These are phyloP conservation scores for Meyerozyma guilliermondii DNA, from an alignment of 1,139 yeast species.

Conservation along the genomic window DNA sequence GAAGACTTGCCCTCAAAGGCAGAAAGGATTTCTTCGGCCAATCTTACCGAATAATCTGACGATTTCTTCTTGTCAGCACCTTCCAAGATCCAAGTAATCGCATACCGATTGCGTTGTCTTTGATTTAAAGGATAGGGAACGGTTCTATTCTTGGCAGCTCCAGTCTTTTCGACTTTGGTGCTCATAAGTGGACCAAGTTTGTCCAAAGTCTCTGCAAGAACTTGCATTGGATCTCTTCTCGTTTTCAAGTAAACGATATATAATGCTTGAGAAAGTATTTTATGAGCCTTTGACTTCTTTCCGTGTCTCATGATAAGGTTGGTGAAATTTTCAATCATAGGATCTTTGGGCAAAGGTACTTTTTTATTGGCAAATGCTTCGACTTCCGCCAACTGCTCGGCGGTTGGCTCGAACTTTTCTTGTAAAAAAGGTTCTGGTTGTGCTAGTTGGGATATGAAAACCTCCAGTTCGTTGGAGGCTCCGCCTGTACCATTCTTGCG, in stretches of 20 bases:
- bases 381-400: constrained; percentile 54
- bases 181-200: constrained; percentile 81
- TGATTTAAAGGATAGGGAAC: constrained; percentile 81
- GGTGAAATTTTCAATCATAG: constrained; percentile 69
- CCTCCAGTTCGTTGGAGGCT: constrained; percentile 38
- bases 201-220: constrained; percentile 71
- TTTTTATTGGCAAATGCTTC: constrained; percentile 45
- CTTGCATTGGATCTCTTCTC: constrained; percentile 70
- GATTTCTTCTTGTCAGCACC: constrained; percentile 77
- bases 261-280: constrained; percentile 68
- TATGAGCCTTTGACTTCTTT: constrained; percentile 76
- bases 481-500: constrained; percentile 36
- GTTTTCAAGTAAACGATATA: constrained; percentile 72
- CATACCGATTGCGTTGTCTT: constrained; percentile 80
- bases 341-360: constrained; percentile 63
- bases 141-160: constrained; percentile 74
- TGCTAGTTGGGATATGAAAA: constrained; percentile 31
- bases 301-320: constrained; percentile 94
- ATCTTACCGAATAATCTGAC: constrained; percentile 77
- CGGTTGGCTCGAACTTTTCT: constrained; percentile 48
- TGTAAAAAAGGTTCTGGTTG: constrained; percentile 22
- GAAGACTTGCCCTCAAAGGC: constrained; percentile 77
- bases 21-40: constrained; percentile 82
- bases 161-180: constrained; percentile 74
- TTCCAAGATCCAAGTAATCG: constrained; percentile 86